Conservation (phyloP, 2,329 filamentous ascomycete genomes). For the Diatrype stigma region DNA sequence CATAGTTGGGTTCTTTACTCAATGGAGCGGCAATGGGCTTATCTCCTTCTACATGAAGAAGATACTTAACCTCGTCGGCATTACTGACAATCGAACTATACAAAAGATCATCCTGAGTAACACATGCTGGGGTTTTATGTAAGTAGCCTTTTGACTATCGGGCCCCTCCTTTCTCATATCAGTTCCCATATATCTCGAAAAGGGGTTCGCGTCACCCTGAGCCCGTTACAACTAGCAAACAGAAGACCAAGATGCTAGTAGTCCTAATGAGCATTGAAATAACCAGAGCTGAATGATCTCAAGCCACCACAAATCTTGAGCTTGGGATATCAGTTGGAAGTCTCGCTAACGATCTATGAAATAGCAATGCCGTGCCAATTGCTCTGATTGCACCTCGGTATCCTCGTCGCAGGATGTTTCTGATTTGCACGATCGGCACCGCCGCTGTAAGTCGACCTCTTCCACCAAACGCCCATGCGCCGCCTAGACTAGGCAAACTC, state of each 20-base stretch:
- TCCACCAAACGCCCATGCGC: neutral
- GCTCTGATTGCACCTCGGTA: slow-evolving; percentile 32
- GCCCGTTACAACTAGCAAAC: too few species aligned
- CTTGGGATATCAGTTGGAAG: too few species aligned
- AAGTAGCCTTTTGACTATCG: too few species aligned
- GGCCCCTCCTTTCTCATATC: too few species aligned
- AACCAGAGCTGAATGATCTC: too few species aligned
- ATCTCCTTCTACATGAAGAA: slow-evolving; percentile 37
- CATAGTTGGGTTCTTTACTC: slow-evolving; percentile 35
- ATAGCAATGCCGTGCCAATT: slow-evolving; percentile 28
- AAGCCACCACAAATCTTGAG: too few species aligned
- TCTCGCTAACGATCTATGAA: neutral
- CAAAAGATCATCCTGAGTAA: slow-evolving; percentile 35
- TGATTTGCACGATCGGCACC: slow-evolving; percentile 34
- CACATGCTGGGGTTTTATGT: slow-evolving; percentile 33
- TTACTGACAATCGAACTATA: slow-evolving; percentile 30
- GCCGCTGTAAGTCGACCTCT: slow-evolving; percentile 14
- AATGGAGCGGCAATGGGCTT: slow-evolving; percentile 37
- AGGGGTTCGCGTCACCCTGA: too few species aligned
- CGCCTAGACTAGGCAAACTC: neutral
- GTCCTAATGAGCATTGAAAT: too few species aligned
- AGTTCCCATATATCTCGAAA: too few species aligned
- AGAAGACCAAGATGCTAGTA: too few species aligned
- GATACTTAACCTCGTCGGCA: slow-evolving; percentile 35
- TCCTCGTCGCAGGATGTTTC: slow-evolving; percentile 30